Conservation (phyloP, 1,139 yeast species). For the Meyerozyma guilliermondii region DNA sequence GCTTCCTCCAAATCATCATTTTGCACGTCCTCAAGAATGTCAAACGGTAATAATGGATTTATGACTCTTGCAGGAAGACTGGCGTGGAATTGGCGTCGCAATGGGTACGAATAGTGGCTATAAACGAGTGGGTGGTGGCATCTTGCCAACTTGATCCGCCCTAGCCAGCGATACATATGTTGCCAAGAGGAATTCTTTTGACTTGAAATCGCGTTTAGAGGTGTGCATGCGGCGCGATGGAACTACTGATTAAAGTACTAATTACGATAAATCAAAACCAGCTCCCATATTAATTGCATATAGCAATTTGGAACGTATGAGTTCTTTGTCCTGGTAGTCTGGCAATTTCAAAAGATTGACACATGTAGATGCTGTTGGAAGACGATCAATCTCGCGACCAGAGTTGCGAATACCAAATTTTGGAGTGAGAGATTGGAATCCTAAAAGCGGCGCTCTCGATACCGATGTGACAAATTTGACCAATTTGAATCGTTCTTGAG, state of each 20-base stretch:
- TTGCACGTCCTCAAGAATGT: constrained; percentile 26
- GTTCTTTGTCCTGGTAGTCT: constrained; percentile 59
- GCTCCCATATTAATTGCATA: constrained; percentile 79
- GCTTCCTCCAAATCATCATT: constrained; percentile 26
- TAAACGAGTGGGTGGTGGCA: neutral
- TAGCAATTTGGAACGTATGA: constrained; percentile 57
- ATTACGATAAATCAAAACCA: constrained; percentile 73
- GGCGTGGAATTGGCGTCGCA: neutral
- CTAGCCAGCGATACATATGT: neutral
- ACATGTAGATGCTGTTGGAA: constrained; percentile 94
- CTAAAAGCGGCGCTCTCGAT: constrained; percentile 85
- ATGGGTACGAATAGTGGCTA: neutral
- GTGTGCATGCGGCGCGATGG: neutral
- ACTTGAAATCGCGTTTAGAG: neutral
- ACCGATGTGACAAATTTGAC: constrained; percentile 89
- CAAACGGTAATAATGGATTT: constrained; percentile 29
- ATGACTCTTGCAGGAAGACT: constrained; percentile 8
- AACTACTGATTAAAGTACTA: neutral
- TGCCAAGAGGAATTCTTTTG: neutral
- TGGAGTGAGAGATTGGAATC: constrained; percentile 73
- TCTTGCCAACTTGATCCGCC: neutral
- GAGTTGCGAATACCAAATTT: constrained; percentile 74
- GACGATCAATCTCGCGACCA: constrained; percentile 48
- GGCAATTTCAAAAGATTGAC: constrained; percentile 84
- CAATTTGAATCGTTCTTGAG: constrained; percentile 56